phyloP scores from a whole-genome alignment of 441 rosid genomes.

The Arabidopsis lyrata region DNA sequence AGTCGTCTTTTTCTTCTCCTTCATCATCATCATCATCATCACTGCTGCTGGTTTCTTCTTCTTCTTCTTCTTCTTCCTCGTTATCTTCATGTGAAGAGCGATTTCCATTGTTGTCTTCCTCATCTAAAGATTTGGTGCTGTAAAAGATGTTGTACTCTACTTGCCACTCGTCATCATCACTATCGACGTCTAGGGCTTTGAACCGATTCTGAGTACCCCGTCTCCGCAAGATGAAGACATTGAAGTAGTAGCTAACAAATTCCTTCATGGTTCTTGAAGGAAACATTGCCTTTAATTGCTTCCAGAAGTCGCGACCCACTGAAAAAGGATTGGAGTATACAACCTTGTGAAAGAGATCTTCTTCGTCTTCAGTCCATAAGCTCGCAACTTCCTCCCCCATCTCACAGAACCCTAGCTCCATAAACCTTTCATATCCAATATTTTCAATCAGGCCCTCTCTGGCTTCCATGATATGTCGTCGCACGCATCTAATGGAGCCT shows the following conservation, averaged over 20 bases:
- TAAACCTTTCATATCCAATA: slow-evolving; percentile 48
- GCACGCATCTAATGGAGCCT: slow-evolving; percentile 57
- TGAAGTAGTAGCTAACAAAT: slow-evolving; percentile 66
- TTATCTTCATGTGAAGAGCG: slow-evolving; percentile 32
- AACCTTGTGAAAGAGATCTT: slow-evolving; percentile 53
- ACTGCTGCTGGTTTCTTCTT: slow-evolving; percentile 24
- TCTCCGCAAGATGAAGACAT: slow-evolving; percentile 60
- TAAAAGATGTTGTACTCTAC: slow-evolving; percentile 33
- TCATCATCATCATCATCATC: slow-evolving; percentile 33
- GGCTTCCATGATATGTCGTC: slow-evolving; percentile 57
- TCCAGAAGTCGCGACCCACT: slow-evolving; percentile 59
- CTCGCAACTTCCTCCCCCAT: slow-evolving; percentile 64
- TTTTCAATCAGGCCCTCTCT: slow-evolving; percentile 45
- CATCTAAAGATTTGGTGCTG: slow-evolving; percentile 41
- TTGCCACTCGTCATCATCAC: slow-evolving; percentile 78
- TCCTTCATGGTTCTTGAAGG: slow-evolving; percentile 57
- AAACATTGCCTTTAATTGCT: slow-evolving; percentile 47
- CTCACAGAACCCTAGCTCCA: slow-evolving; percentile 57
- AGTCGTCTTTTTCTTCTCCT: slow-evolving; percentile 38
- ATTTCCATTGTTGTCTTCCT: slow-evolving; percentile 46
- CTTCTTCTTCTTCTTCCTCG: slow-evolving; percentile 37
- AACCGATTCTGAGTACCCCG: slow-evolving; percentile 64
- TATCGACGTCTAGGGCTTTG: slow-evolving; percentile 54
- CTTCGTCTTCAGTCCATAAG: slow-evolving; percentile 63
- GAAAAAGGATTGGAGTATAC: slow-evolving; percentile 58